These are phyloP conservation scores for Colletotrichum tropicale DNA, from an alignment of 2,329 filamentous ascomycete species.

Conservation along the genomic window DNA sequence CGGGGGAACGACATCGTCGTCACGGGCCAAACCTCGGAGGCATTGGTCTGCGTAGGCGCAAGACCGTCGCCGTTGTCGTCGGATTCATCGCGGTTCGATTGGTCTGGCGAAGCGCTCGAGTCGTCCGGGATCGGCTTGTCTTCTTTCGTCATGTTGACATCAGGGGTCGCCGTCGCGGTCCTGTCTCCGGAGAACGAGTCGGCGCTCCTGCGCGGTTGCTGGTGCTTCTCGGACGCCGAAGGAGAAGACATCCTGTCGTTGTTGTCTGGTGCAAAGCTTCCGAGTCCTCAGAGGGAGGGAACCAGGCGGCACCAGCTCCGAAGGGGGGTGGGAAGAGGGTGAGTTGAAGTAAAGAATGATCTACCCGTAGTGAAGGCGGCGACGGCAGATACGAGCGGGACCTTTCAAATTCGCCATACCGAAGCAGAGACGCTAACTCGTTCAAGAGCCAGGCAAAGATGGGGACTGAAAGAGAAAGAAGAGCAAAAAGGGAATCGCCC, in stretches of 20 bases:
- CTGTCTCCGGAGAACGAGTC: neutral
- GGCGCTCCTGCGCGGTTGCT: neutral
- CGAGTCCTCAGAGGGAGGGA: neutral
- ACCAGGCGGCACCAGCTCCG: neutral
- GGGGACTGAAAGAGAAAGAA: neutral
- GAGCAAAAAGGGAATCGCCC: neutral
- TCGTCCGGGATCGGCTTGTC: neutral
- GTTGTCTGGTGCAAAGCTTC: neutral
- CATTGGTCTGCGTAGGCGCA: neutral
- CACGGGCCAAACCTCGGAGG: neutral
- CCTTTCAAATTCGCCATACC: neutral
- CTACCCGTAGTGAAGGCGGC: neutral
- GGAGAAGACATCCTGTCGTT: constrained; percentile 1
- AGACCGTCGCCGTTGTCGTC: neutral
- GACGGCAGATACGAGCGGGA: constrained; percentile 2
- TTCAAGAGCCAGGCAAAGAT: neutral
- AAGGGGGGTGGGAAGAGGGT: neutral
- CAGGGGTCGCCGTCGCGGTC: constrained; percentile 4
- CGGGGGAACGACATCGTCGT: constrained; percentile 24
- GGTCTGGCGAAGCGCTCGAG: neutral
- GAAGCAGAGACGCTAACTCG: neutral
- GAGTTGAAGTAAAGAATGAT: constrained; percentile 1
- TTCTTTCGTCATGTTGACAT: neutral
- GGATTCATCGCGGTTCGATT: neutral
- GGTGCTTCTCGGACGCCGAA: neutral